Evolutionary conservation across 257 asterid genomes (phyloP).

Genomic region (Thymus mandschuricus): DNA sequence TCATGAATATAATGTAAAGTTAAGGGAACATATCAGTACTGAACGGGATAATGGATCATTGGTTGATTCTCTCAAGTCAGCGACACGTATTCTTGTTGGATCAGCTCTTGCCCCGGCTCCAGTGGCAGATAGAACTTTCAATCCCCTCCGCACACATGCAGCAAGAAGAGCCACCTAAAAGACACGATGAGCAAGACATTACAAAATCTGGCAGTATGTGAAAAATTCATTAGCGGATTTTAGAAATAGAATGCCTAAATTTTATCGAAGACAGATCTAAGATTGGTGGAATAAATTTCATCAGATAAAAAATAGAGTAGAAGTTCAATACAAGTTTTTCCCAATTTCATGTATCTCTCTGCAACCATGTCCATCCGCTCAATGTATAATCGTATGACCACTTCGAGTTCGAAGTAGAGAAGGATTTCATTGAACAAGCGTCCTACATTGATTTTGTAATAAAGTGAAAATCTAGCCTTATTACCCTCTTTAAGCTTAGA

Average conservation of each 20-base stretch:
- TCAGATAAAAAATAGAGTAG: background rate
- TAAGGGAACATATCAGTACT: conserved; percentile 47
- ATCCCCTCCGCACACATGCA: conserved; percentile 89
- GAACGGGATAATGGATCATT: conserved; percentile 96
- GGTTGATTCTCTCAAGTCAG: conserved; percentile 92
- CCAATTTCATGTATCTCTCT: conserved; percentile 3
- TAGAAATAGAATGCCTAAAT: conserved; percentile 18
- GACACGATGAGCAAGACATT: conserved; percentile 32
- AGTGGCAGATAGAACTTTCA: conserved; percentile 92
- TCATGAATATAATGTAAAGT: conserved; percentile 15
- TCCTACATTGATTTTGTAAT: background rate
- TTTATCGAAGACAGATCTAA: conserved; percentile 5
- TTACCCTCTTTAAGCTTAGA: conserved; percentile 7
- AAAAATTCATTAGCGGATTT: conserved; percentile 11
- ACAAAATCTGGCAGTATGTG: background rate
- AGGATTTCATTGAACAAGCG: background rate
- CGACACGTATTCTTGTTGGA: conserved; percentile 95
- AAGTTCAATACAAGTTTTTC: background rate
- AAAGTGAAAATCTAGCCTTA: conserved; percentile 11
- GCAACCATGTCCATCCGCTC: background rate
- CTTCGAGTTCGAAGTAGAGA: background rate
- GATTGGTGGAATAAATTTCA: conserved; percentile 13
- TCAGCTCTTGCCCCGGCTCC: conserved; percentile 99
- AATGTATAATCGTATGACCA: background rate
- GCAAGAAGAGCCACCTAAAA: conserved; percentile 91